These are phyloP conservation scores for Fomitopsis palustris DNA, from an alignment of 1,284 basidiomycete genomes.

Conservation along the genomic window DNA sequence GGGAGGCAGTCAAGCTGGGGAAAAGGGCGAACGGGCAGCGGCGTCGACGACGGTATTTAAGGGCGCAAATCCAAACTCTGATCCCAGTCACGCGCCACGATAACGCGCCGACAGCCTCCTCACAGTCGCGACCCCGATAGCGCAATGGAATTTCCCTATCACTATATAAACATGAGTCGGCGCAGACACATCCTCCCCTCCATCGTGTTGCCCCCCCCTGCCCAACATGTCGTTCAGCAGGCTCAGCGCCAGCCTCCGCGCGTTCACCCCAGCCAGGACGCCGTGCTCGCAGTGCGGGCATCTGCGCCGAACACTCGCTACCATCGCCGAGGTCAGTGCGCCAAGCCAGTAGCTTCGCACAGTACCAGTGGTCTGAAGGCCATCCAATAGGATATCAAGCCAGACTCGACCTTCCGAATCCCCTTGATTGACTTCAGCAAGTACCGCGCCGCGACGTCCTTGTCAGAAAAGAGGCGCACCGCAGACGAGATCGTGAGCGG, in stretches of 20 bases:
- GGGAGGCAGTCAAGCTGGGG: too few species aligned
- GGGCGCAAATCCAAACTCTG: too few species aligned
- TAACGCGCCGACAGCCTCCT: too few species aligned
- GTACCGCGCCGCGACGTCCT: constrained; percentile 49
- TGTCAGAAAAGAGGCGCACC: constrained; percentile 55
- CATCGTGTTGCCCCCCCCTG: background rate
- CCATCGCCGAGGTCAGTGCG: constrained; percentile 11
- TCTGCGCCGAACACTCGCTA: constrained; percentile 5
- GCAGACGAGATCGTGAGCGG: constrained; percentile 72
- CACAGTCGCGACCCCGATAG: background rate
- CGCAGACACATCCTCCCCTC: background rate
- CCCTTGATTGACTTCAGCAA: constrained; percentile 77
- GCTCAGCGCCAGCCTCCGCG: background rate
- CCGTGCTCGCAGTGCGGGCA: background rate
- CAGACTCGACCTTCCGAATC: constrained; percentile 37
- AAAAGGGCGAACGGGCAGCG: too few species aligned
- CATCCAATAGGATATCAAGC: constrained; percentile 5
- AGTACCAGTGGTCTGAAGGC: background rate
- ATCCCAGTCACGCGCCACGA: too few species aligned
- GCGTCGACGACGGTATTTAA: too few species aligned
- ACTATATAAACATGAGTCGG: background rate
- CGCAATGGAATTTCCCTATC: background rate
- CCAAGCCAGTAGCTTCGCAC: background rate
- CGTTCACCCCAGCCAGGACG: background rate
- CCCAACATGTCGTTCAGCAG: background rate